These are phyloP conservation scores for Leccinum cinnamomeum DNA, from an alignment of 1,284 basidiomycete genomes.

Conservation along the genomic window DNA sequence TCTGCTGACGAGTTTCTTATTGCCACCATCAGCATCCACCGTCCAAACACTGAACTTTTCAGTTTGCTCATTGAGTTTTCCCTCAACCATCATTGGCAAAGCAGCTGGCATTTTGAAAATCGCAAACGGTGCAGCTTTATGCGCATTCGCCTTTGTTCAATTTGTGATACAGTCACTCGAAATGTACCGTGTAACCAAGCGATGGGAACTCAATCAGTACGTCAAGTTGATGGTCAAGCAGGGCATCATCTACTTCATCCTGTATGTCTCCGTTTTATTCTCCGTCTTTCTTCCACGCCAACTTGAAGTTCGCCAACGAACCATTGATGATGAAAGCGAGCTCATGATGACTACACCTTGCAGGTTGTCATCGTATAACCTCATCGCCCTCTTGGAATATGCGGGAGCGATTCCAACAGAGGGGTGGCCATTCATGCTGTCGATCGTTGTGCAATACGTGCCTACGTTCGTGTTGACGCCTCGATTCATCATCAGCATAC, in stretches of 20 bases:
- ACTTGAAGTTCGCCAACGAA: too few species aligned
- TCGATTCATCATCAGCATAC: too few species aligned
- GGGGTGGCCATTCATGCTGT: background rate
- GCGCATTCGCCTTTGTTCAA: background rate
- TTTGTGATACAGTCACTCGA: background rate
- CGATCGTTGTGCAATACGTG: background rate
- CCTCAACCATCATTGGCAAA: background rate
- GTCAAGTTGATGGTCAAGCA: background rate
- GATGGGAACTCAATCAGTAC: background rate
- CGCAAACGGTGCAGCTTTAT: background rate
- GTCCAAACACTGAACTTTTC: background rate
- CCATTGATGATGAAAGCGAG: background rate
- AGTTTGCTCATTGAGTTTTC: background rate
- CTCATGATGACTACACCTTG: background rate
- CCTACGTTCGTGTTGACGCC: too few species aligned
- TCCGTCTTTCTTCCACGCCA: too few species aligned
- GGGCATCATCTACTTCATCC: conserved; percentile 3
- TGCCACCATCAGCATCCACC: background rate
- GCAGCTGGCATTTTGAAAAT: background rate
- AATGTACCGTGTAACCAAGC: background rate
- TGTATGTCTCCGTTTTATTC: background rate
- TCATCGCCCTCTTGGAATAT: background rate
- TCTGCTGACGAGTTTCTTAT: background rate
- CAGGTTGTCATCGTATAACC: background rate
- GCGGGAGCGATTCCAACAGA: background rate